Base-by-base conservation (phyloP, 2,329 filamentous ascomycete genomes). In the Phialocephala subalpina region DNA sequence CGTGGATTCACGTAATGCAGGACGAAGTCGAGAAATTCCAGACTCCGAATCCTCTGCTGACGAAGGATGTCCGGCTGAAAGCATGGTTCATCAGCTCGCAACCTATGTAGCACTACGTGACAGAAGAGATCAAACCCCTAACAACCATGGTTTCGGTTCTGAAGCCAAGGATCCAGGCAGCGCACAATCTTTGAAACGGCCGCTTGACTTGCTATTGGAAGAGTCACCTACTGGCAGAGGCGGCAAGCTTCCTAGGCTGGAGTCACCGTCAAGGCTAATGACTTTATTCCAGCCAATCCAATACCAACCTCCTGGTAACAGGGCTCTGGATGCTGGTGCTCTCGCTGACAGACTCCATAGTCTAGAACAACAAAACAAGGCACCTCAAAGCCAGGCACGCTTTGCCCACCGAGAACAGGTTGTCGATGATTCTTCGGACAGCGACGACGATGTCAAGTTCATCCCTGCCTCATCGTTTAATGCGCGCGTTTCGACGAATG, bases 21-120 rank as follows among this genome's bases (percentile, higher is more conserved):
- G 18, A 22, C 45, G n/a, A 49, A 49, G 40, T 11, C 49, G 25
- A 27, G 49, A 29, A 9, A 53, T 53, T 8, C 49, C 25, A 20
- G 49, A 27, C 18, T 53, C 49, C 11, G 27, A 57, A 25, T 25
- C 60, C 6, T 62, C 60, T 18, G 36, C 29, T 11, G 60, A 45
- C 35, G 60, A 57, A 42, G 55, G n/a, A 45, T 49, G 20, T 35
- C 49, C 56, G 16, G 18, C 36, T 4, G 52, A 45, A 36, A 33
- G 42, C 25, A 60, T 42, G 4, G 29, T 12, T 49, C 8, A 14
- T 25, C 56, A 56, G 22, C 45, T 56, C 22, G 35, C 33, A 7
- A 57, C 27, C 22, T 57, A 52, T 14, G 36, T 57, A 11, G 36
- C 22, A 22, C 38, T 56, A 1, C 49, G 25, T 18, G 49, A 53